phyloP scores from a whole-genome alignment of 2,329 filamentous ascomycete genomes.

The Xylaria digitata region DNA sequence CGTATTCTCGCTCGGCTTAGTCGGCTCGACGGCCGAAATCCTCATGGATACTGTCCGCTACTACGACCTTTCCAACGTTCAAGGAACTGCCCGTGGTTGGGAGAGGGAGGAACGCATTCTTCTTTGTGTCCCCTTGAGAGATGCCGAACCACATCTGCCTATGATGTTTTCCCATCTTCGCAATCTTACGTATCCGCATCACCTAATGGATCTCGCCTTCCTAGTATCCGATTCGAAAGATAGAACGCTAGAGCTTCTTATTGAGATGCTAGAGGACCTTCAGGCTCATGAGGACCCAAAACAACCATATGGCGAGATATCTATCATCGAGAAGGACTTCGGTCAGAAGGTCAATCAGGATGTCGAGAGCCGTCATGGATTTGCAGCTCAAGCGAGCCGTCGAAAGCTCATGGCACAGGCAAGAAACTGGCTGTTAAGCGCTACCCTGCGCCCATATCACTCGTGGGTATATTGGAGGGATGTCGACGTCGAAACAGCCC shows the following conservation, averaged over 20 bases:
- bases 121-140: constrained; percentile 91
- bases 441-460: constrained; percentile 91
- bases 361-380: constrained; percentile 96
- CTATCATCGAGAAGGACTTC: constrained; percentile 98
- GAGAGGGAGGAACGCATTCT: constrained; percentile 95
- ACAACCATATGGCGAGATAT: constrained; percentile 93
- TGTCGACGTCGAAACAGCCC: constrained; percentile 97
- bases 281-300: constrained; percentile 83
- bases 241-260: constrained; percentile 80
- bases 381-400: constrained; percentile 91
- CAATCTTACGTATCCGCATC: constrained; percentile 97
- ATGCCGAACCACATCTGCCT: constrained; percentile 88
- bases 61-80: constrained; percentile 92
- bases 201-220: constrained; percentile 95
- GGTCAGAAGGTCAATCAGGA: constrained; percentile 98
- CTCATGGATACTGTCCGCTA: constrained; percentile 96
- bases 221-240: constrained; percentile 98
- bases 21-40: constrained; percentile 74
- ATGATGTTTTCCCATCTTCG: constrained; percentile 99
- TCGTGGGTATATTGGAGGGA: constrained; percentile 99
- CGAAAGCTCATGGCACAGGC: constrained; percentile 98
- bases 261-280: constrained; percentile 78
- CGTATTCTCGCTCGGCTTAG: constrained; percentile 75
- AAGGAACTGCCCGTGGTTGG: constrained; percentile 93
- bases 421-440: constrained; percentile 95